These are phyloP conservation scores for Globisporangium emineosum DNA, from an alignment of 352 stramenopile genomes.

Conservation along the genomic window DNA sequence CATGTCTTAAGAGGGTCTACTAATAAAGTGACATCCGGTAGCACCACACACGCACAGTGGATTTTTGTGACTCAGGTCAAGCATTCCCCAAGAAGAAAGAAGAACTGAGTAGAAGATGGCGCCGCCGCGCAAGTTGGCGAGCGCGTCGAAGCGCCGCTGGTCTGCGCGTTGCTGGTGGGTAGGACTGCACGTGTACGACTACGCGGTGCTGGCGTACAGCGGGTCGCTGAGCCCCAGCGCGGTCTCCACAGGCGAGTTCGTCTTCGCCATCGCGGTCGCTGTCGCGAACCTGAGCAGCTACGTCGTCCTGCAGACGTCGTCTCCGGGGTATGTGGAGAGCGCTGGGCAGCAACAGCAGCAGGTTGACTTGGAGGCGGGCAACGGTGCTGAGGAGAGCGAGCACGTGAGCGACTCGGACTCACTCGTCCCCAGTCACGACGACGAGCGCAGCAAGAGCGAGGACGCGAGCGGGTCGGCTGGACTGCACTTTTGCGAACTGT, in stretches of 20 bases:
- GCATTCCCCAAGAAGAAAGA: background rate
- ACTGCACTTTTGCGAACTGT: conserved; percentile 57
- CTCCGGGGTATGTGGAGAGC: conserved; percentile 45
- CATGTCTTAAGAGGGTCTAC: background rate
- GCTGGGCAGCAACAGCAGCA: background rate
- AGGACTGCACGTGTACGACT: conserved; percentile 57
- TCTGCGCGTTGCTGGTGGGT: conserved; percentile 69
- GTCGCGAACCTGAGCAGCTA: conserved; percentile 44
- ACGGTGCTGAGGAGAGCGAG: conserved; percentile 4
- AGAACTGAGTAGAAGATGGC: conserved; percentile 1
- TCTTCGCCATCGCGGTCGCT: conserved; percentile 33
- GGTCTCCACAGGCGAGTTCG: conserved; percentile 40
- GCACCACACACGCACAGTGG: background rate
- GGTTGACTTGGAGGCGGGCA: conserved; percentile 22
- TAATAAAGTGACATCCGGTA: background rate
- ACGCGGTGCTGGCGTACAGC: conserved; percentile 39
- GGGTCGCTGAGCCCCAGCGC: conserved; percentile 27
- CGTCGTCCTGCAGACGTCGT: conserved; percentile 54
- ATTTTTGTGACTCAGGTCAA: background rate
- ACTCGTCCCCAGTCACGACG: conserved; percentile 13
- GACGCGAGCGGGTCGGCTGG: background rate
- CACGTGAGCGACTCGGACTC: conserved; percentile 35
- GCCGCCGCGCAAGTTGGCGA: background rate
- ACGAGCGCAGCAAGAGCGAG: conserved; percentile 2
- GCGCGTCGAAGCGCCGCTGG: conserved; percentile 52